Evolutionary conservation across 1,284 basidiomycete species (phyloP), one percentile per base, ranked within the genome.

Genomic region (Pseudozyma tsukubaensis): DNA sequence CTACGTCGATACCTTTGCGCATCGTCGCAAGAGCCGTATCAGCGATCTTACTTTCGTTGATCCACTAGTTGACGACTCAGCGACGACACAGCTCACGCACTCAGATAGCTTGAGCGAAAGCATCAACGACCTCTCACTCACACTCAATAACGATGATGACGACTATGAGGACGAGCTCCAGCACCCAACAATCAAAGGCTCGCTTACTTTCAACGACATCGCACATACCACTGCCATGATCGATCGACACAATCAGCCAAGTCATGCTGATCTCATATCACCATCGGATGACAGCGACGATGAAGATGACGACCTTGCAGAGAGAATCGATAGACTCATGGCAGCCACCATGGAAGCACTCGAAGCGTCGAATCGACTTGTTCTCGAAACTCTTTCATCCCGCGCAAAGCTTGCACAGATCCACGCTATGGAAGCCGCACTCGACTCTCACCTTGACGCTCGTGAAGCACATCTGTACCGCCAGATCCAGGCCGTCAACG

Each of bases 281-380:
- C 6, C 14, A 9, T 19, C 29, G 5, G 45, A 3, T 11, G 19
- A 55, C 18, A 43, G 37, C 32, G 50, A 35, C n/a, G 52, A 39
- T 18, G 19, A 59, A 35, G 29, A 56, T 9, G 61, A 61, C 18
- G 57, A 53, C 11, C 44, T 70, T 21, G 48, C 63, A 18, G 40
- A 53, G 3, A 56, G 65, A 19, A 73, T 73, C 37, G 43, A 74
- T 36, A 39, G 50, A 10, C 56, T 74, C 16, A 69, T 74, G 67
- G 66, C 66, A n/a, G 59, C 61, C 5, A 74, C 72, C 43, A 70
- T 74, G 67, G 56, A 74, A 19, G 72, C 72, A 14, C 60, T 74
- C 29, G 67, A 74, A 16, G 56, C 59, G 9, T 74, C 72, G 7
- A 74, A 74, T 35, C 47, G 50, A 18, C 59, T 74, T 12, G 66